Conservation (phyloP, 768 basidiomycete genomes). For the Pleurotus tuoliensis region DNA sequence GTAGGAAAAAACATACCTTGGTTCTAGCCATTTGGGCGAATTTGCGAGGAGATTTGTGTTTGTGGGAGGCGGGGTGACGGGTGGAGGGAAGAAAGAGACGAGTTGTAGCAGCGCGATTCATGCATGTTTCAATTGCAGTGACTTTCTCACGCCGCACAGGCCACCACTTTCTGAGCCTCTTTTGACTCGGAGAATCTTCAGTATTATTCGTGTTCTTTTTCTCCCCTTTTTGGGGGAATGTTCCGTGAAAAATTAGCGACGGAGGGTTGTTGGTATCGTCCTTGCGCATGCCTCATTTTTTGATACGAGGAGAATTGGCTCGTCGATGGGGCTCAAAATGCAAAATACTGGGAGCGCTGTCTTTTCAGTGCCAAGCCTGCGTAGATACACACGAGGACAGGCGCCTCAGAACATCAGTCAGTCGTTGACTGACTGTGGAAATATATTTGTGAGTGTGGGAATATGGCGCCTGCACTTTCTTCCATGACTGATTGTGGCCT, state of each 20-base stretch:
- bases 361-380: neutral
- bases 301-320: neutral
- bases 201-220: conserved; percentile 21
- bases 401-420: neutral
- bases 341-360: neutral
- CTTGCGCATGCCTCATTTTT: neutral
- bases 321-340: neutral
- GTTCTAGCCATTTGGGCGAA: conserved; percentile 73
- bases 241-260: conserved; percentile 16
- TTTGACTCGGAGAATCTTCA: conserved; percentile 41
- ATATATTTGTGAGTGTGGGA: neutral
- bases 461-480: no score
- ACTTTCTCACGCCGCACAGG: conserved; percentile 40
- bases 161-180: conserved; percentile 38
- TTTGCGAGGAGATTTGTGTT: conserved; percentile 17
- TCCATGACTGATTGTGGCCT: no score
- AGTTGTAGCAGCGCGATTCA: conserved; percentile 27
- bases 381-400: neutral
- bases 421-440: conserved; percentile 12
- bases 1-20: conserved; percentile 50
- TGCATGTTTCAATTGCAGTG: conserved; percentile 32
- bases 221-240: conserved; percentile 10
- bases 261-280: conserved; percentile 5
- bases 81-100: conserved; percentile 34
- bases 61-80: conserved; percentile 22